phyloP scores from a whole-genome alignment of 805 yeast species.

The Metschnikowia arizonensis region DNA sequence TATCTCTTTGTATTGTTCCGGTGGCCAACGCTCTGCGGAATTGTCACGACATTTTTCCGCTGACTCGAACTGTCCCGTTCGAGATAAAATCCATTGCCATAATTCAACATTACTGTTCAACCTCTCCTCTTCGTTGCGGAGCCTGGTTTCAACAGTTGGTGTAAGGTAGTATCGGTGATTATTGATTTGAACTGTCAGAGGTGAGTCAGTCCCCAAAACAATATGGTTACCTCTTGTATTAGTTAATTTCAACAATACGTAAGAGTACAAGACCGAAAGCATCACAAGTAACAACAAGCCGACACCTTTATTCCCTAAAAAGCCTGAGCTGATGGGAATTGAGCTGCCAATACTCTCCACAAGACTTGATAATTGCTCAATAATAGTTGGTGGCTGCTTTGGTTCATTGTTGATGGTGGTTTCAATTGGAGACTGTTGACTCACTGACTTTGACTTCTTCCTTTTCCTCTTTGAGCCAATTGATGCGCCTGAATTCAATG shows the following conservation, averaged over 20 bases:
- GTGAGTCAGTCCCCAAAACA: background rate
- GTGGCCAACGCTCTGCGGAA: background rate
- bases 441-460: constrained; percentile 11
- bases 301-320: constrained; percentile 8
- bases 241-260: background rate
- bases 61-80: constrained; percentile 7
- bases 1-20: constrained; percentile 14
- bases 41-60: background rate
- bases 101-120: constrained; percentile 7
- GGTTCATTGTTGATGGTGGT: constrained; percentile 1
- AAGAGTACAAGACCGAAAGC: constrained; percentile 11
- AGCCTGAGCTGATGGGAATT: constrained; percentile 11
- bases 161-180: constrained; percentile 8
- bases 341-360: constrained; percentile 14
- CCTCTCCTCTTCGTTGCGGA: constrained; percentile 5
- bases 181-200: constrained; percentile 6
- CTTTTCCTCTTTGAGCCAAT: constrained; percentile 14
- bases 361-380: constrained; percentile 7
- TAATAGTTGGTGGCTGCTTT: constrained; percentile 1
- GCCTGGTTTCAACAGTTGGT: constrained; percentile 14
- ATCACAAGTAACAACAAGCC: constrained; percentile 11
- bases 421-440: constrained; percentile 3
- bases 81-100: constrained; percentile 18
- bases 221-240: background rate
- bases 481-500: constrained; percentile 9